phyloP scores from a whole-genome alignment of 768 basidiomycete genomes.

The Calocybe cyanea region DNA sequence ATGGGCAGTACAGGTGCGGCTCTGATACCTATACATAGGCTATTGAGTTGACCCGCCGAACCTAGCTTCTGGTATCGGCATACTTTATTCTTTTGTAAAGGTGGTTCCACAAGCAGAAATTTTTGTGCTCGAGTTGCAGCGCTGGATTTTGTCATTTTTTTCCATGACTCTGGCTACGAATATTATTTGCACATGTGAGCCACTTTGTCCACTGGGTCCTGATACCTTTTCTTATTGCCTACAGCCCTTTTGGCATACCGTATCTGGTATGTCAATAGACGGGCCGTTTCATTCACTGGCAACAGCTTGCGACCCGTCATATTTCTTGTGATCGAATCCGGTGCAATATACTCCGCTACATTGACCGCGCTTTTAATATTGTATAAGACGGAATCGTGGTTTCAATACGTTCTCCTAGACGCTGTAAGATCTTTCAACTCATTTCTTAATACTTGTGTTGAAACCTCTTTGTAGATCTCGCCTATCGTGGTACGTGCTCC shows the following conservation, averaged over 20 bases:
- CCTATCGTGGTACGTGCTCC: neutral
- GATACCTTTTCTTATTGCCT: neutral
- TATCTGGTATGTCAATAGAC: slow-evolving; percentile 31
- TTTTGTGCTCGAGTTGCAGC: slow-evolving; percentile 26
- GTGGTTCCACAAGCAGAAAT: slow-evolving; percentile 25
- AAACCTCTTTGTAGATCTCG: slow-evolving; percentile 8
- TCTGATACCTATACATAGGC: neutral
- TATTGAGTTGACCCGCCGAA: too few relatives aligned
- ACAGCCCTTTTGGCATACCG: slow-evolving; percentile 28
- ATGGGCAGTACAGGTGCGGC: neutral
- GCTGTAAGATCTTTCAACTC: slow-evolving; percentile 17
- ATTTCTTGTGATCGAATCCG: slow-evolving; percentile 34
- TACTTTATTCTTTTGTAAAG: slow-evolving; percentile 27
- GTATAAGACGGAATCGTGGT: slow-evolving; percentile 29
- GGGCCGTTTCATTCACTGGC: slow-evolving; percentile 18
- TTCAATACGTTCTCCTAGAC: slow-evolving; percentile 33
- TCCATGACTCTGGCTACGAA: slow-evolving; percentile 33
- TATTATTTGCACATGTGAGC: slow-evolving; percentile 29
- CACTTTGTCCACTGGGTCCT: neutral
- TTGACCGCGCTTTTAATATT: slow-evolving; percentile 29
- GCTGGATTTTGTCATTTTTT: slow-evolving; percentile 38
- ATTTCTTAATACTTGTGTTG: too few relatives aligned
- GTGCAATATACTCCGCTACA: slow-evolving; percentile 32
- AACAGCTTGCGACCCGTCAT: slow-evolving; percentile 28
- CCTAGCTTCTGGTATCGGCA: slow-evolving; percentile 21